A percentile compares a stretch with the other conserved stretches of the same genome.
Conservation (phyloP, 805 yeast genomes). For the Zygoascus bituminiphila region DNA sequence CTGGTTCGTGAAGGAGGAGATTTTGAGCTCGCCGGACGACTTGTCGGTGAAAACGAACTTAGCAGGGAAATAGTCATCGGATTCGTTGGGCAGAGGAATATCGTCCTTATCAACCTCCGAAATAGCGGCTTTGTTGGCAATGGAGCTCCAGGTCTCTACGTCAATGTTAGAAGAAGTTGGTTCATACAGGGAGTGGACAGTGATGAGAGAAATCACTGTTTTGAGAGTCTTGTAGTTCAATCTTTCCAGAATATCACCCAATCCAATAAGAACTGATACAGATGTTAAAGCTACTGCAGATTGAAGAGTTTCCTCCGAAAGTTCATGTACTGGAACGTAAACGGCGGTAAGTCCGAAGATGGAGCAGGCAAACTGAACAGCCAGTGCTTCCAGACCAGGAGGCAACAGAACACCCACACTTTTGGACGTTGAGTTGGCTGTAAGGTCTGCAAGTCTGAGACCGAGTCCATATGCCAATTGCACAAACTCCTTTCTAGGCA, state of each 20-base stretch:
- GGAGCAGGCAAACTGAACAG: constrained; percentile 8
- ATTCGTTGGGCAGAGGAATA: background rate
- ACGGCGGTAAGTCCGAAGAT: constrained; percentile 10
- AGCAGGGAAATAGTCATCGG: constrained; percentile 3
- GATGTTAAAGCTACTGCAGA: background rate
- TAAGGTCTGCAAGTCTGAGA: background rate
- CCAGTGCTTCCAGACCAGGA: constrained; percentile 8
- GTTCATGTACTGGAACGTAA: constrained; percentile 6
- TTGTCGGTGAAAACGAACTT: constrained; percentile 6
- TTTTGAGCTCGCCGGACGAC: background rate
- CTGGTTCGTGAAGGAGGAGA: constrained; percentile 14
- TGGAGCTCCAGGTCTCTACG: background rate
- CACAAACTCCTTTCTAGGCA: constrained; percentile 3
- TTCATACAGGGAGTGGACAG: background rate
- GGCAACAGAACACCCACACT: constrained; percentile 9
- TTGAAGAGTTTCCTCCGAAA: constrained; percentile 3
- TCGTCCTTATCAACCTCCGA: background rate
- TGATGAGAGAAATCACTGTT: background rate
- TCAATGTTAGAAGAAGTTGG: background rate
- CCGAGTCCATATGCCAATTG: constrained; percentile 10
- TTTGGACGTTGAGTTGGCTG: background rate
- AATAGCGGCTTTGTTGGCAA: background rate
- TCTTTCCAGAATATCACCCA: constrained; percentile 2
- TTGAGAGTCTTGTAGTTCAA: background rate
- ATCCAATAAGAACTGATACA: constrained; percentile 6